Percentiles rank a stretch among this genome's conserved stretches.
Conservation (phyloP, 345 rosid species). For the Microcos paniculata region DNA sequence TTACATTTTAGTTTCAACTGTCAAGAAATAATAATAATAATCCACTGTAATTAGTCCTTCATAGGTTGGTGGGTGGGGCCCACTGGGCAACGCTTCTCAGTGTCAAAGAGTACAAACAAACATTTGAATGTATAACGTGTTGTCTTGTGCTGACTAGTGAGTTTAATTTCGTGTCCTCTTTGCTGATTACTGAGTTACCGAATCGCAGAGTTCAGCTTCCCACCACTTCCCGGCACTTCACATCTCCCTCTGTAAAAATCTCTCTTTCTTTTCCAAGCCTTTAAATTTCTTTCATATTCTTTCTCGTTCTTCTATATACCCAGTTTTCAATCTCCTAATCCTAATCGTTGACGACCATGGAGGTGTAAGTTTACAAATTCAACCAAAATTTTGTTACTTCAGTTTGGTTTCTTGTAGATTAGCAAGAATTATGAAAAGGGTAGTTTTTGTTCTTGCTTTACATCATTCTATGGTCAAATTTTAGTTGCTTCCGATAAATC, state of each 20-base stretch:
- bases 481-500: neutral
- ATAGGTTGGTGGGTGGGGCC: neutral
- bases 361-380: slow-evolving; percentile 12
- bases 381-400: neutral
- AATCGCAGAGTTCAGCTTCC: neutral
- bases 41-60: no score
- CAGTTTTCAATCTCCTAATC: neutral
- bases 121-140: neutral
- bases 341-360: neutral
- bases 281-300: neutral
- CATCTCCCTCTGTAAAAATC: neutral
- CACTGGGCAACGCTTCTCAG: neutral
- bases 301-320: neutral
- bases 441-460: neutral
- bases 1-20: no score
- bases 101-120: neutral
- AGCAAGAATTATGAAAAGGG: neutral
- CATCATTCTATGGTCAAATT: neutral
- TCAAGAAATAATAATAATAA: no score
- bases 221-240: neutral
- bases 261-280: neutral
- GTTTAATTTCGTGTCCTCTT: neutral
- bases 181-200: neutral
- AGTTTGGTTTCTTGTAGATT: neutral
- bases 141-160: neutral